Conservation (phyloP, 129 eudicot species). For the Escallonia herrerae region DNA sequence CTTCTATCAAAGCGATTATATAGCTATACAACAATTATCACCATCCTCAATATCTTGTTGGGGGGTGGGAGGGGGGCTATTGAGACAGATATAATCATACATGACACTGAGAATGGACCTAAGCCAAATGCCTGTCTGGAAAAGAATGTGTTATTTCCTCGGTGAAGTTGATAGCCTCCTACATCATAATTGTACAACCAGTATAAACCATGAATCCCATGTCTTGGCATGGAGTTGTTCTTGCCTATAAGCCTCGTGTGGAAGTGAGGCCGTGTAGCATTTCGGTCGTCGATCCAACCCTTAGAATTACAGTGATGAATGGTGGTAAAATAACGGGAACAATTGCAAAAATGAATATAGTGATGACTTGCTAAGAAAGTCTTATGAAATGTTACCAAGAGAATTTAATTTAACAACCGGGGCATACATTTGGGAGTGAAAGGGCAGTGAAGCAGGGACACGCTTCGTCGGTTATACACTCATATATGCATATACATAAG, state of each 20-base stretch:
- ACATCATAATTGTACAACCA: constrained; percentile 34
- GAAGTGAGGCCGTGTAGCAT: constrained; percentile 7
- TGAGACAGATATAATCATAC: constrained; percentile 80
- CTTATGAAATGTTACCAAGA: no score
- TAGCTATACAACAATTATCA: no score
- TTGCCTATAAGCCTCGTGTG: constrained; percentile 39
- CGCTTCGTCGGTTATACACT: no score
- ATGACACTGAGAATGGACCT: constrained; percentile 42
- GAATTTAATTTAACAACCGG: no score
- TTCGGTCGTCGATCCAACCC: constrained; percentile 34
- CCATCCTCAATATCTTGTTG: neutral
- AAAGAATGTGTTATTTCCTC: constrained; percentile 37
- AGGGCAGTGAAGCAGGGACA: no score
- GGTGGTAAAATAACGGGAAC: no score
- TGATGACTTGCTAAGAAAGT: no score
- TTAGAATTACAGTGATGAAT: neutral
- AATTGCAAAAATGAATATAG: no score
- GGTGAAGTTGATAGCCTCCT: constrained; percentile 15
- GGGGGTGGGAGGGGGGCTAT: constrained; percentile 54
- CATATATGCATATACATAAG: no score
- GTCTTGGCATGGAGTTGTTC: constrained; percentile 72
- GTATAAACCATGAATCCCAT: constrained; percentile 71
- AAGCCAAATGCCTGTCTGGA: constrained; percentile 24
- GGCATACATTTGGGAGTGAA: no score
- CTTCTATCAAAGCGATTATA: no score